Percentiles rank a stretch among this genome's conserved stretches.
These are phyloP conservation scores for Penicillium cosmopolitanum DNA, from an alignment of 495 filamentous ascomycete genomes.

Conservation along the genomic window DNA sequence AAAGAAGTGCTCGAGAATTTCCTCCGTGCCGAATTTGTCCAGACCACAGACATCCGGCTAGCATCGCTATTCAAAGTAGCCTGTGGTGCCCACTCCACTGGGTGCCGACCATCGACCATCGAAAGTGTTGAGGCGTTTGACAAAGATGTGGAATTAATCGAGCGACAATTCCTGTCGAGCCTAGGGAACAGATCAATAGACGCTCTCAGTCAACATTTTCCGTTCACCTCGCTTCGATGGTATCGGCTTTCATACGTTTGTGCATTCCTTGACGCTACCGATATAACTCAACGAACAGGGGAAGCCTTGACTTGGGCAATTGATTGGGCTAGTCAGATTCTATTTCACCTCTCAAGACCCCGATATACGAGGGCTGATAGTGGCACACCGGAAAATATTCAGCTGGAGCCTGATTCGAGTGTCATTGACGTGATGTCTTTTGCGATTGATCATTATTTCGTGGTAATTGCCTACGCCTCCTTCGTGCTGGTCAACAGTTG, in stretches of 20 bases:
- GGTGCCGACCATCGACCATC: conserved; percentile 58
- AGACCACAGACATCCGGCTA: conserved; percentile 3
- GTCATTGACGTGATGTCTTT: conserved; percentile 6
- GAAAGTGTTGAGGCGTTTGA: conserved; percentile 96
- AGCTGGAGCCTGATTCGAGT: conserved; percentile 6
- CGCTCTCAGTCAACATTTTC: conserved; percentile 4
- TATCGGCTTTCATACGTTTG: conserved; percentile 8
- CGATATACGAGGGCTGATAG: not conserved
- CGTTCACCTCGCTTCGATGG: conserved; percentile 9
- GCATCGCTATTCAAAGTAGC: conserved; percentile 6
- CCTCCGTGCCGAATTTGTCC: not conserved
- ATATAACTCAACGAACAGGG: conserved; percentile 6
- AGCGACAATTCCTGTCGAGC: not conserved
- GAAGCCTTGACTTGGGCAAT: conserved; percentile 11
- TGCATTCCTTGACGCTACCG: conserved; percentile 7
- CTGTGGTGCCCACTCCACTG: conserved; percentile 5
- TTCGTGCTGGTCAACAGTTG: conserved; percentile 11
- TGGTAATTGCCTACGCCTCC: conserved; percentile 8
- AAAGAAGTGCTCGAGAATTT: conserved; percentile 1
- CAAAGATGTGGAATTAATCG: conserved; percentile 40
- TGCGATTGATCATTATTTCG: conserved; percentile 13
- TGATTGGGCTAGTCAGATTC: conserved; percentile 10
- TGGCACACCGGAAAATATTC: not conserved
- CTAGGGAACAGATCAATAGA: conserved; percentile 1
- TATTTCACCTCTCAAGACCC: conserved; percentile 2